Conservation (phyloP, 2,329 filamentous ascomycete genomes). For the Orbilia oligospora region DNA sequence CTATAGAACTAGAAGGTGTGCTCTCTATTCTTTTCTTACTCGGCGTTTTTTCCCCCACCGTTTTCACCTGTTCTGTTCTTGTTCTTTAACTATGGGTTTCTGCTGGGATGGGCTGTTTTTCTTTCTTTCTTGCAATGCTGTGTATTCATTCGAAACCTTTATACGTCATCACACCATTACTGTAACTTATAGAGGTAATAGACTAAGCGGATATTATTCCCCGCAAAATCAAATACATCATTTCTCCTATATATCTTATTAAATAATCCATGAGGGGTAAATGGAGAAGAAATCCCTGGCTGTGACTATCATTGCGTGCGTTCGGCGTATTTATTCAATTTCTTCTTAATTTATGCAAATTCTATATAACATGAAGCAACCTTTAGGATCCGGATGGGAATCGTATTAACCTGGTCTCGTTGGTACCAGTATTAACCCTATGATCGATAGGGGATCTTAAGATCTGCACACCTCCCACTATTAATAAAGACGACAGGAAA, state of each 20-base stretch:
- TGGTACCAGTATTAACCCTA: too few species aligned
- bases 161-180: neutral
- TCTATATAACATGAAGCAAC: too few species aligned
- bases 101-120: slow-evolving; percentile 3
- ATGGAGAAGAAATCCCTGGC: too few species aligned
- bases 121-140: neutral
- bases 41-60: neutral
- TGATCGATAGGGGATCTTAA: too few species aligned
- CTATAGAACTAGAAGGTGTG: slow-evolving; percentile 19
- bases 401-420: too few species aligned
- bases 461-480: too few species aligned
- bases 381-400: too few species aligned
- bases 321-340: too few species aligned
- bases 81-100: neutral
- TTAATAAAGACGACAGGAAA: too few species aligned
- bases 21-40: neutral
- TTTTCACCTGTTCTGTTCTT: neutral
- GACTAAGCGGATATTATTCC: slow-evolving; percentile 3
- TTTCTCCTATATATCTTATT: slow-evolving; percentile 4
- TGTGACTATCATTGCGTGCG: too few species aligned
- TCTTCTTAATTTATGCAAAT: too few species aligned
- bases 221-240: neutral
- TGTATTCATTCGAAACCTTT: neutral
- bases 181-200: neutral
- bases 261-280: neutral